Evolutionary conservation across 495 filamentous ascomycete species (phyloP), one percentile per base, ranked within the genome.

Genomic region (Annulohypoxylon bovei): DNA sequence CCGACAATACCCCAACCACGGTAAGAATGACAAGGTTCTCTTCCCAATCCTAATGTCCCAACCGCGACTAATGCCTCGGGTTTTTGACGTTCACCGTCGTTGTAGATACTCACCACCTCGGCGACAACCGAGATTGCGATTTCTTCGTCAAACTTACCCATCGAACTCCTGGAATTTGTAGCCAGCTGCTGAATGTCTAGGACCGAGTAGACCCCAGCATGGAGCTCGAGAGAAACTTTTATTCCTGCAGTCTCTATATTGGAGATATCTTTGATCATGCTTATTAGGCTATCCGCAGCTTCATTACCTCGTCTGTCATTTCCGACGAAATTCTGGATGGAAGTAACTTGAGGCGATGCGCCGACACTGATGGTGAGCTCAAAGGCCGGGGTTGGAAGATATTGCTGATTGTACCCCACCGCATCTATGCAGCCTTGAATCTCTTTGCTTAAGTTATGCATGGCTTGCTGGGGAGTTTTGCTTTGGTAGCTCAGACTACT

Each of bases 121-220:
- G 27, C 49, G 16, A 18, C 27, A 53, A 52, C 47, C 12, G 47
- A 52, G 27, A 52, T n/a, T 52, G 47, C 47, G 25, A 52, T 52
- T 30, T 52, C 47, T 27, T 52, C 47, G 6, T 52, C 23, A 25
- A 52, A 52, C 4, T n/a, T 28, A 0, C 47, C 23, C 23, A 52
- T 52, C 1, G 23, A 25, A 14, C 23, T 28, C 16, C 47, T 52
- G 12, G 47, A 52, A 28, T 52, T 28, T 5, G 47, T 52, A 30
- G 47, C 22, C 9, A 52, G 25, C 27, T 52, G 47, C 14, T 52
- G 47, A 16, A 52, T 6, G 23, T 52, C 47, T n/a, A 52, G 47
- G 11, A 52, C 27, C 1, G 47, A 52, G 22, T 52, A 52, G 2
- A 52, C 47, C 12, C 47, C 47, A 4, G 47, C 47, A 28, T 52